Evolutionary conservation across 2,329 filamentous ascomycete genomes (phyloP).

Genomic region (Seiridium cupressi): DNA sequence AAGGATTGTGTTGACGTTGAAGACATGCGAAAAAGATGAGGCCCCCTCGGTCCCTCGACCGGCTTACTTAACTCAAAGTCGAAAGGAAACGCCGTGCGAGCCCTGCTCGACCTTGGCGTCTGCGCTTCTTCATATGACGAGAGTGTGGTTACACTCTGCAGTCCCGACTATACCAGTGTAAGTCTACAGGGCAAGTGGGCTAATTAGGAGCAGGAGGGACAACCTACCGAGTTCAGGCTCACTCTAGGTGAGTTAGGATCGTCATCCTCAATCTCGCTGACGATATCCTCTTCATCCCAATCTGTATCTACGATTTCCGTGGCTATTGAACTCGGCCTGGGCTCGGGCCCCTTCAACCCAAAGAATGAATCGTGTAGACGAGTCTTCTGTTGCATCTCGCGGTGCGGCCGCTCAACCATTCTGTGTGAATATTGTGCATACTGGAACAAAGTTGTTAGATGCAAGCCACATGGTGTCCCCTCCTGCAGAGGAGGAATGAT

Average conservation of each 20-base stretch:
- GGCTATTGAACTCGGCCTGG: slow-evolving; percentile 65
- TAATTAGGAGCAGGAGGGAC: neutral
- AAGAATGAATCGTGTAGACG: slow-evolving; percentile 59
- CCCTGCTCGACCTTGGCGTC: slow-evolving; percentile 69
- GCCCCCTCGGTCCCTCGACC: slow-evolving; percentile 78
- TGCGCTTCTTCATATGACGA: slow-evolving; percentile 83
- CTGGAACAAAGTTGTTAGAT: slow-evolving; percentile 13
- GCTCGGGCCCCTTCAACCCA: slow-evolving; percentile 50
- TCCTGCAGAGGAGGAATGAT: too few relatives aligned
- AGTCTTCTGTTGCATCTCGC: slow-evolving; percentile 52
- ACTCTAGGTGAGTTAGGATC: slow-evolving; percentile 59
- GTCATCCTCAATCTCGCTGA: slow-evolving; percentile 58
- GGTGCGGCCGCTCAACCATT: slow-evolving; percentile 32
- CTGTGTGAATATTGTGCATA: slow-evolving; percentile 23
- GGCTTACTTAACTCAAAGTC: slow-evolving; percentile 59
- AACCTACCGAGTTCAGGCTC: slow-evolving; percentile 70
- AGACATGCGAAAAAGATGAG: slow-evolving; percentile 80
- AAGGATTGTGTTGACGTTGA: slow-evolving; percentile 51
- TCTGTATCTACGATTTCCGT: slow-evolving; percentile 81
- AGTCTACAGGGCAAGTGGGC: neutral
- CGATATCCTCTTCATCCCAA: slow-evolving; percentile 62
- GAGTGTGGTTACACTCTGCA: slow-evolving; percentile 79
- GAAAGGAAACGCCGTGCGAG: slow-evolving; percentile 60
- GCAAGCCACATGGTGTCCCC: neutral
- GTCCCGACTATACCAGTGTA: slow-evolving; percentile 51